These are phyloP conservation scores for Cylindrotheca closterium DNA, from an alignment of 108 stramenopile genomes.

Conservation along the genomic window DNA sequence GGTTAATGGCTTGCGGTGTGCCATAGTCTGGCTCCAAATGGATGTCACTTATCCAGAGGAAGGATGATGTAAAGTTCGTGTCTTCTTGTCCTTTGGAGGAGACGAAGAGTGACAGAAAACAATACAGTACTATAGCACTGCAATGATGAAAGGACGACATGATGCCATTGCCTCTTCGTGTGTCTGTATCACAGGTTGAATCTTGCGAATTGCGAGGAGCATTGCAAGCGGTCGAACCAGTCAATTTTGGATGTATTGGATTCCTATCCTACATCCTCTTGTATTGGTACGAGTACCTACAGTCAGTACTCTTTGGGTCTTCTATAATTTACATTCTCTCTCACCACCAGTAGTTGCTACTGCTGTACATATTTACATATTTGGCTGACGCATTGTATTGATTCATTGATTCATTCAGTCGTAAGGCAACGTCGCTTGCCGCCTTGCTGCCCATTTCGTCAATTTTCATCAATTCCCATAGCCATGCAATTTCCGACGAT, in stretches of 20 bases:
- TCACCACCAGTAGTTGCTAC: not conserved
- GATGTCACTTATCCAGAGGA: constrained; percentile 74
- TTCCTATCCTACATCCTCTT: not conserved
- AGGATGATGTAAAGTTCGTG: constrained; percentile 9
- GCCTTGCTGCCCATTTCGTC: not conserved
- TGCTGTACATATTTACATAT: too few relatives aligned
- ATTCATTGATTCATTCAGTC: not conserved
- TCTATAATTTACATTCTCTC: not conserved
- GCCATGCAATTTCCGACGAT: constrained; percentile 10
- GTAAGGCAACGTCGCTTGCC: not conserved
- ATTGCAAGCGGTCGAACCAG: not conserved
- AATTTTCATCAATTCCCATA: not conserved
- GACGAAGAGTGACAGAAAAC: not conserved
- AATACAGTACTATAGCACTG: not conserved
- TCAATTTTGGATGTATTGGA: not conserved
- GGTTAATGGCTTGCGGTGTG: constrained; percentile 29
- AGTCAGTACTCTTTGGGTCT: not conserved
- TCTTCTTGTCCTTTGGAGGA: not conserved
- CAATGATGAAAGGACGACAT: too few relatives aligned
- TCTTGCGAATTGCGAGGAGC: not conserved
- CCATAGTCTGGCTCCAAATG: constrained; percentile 70
- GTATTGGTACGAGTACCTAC: not conserved
- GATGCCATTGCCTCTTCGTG: not conserved
- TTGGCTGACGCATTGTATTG: not conserved
- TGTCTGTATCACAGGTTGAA: not conserved